These are phyloP conservation scores for Fusarium sp. DNA, from an alignment of 2,329 filamentous ascomycete genomes.

Conservation along the genomic window DNA sequence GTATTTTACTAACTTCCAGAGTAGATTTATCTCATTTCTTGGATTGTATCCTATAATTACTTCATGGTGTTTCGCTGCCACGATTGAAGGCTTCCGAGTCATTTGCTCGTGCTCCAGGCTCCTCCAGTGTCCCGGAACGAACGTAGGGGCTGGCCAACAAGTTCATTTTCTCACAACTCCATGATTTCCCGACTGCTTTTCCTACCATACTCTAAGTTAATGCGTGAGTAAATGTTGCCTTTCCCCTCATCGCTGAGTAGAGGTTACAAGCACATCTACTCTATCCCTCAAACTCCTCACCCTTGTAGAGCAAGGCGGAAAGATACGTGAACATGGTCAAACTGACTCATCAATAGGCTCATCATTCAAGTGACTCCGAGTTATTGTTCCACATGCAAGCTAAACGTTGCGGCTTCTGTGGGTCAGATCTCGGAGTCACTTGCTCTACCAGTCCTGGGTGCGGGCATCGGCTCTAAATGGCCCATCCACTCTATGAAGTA, in stretches of 20 bases:
- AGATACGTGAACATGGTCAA: not conserved
- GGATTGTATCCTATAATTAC: not conserved
- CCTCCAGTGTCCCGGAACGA: not conserved
- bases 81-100: not conserved
- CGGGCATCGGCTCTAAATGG: not conserved
- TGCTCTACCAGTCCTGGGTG: not conserved
- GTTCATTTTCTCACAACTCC: not conserved
- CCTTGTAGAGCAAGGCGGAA: not conserved
- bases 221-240: not conserved
- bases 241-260: not conserved
- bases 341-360: not conserved
- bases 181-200: too few species aligned
- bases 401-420: too few species aligned
- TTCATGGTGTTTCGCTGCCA: not conserved
- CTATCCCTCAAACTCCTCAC: not conserved
- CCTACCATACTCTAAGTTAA: not conserved
- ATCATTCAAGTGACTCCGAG: not conserved
- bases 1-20: not conserved
- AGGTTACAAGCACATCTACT: not conserved
- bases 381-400: not conserved
- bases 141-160: not conserved
- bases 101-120: not conserved
- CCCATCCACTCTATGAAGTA: not conserved
- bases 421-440: not conserved
- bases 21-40: not conserved